phyloP scores from a whole-genome alignment of 306 rosid species.

The Prunus campanulata region DNA sequence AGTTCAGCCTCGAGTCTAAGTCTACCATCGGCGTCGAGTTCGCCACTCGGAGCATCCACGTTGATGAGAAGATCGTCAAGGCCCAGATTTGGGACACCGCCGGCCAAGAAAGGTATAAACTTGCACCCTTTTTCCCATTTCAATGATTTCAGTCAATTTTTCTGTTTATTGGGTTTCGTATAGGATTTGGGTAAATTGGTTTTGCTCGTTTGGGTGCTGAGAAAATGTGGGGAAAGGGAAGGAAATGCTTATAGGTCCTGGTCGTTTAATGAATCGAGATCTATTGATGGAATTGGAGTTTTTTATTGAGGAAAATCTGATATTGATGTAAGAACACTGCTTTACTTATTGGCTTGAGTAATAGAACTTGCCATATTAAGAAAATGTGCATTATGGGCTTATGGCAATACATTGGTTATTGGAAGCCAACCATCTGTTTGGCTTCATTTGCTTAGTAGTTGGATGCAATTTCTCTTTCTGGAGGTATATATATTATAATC shows the following conservation, averaged over 20 bases:
- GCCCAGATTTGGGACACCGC: conserved; percentile 75
- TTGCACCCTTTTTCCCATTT: neutral
- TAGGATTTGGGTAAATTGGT: neutral
- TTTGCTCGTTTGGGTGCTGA: neutral
- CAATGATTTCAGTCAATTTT: neutral
- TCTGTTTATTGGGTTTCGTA: neutral
- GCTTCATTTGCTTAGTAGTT: neutral
- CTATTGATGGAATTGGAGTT: neutral
- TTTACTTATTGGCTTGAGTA: neutral
- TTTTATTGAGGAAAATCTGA: neutral
- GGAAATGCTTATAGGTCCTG: neutral
- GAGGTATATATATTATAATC: neutral
- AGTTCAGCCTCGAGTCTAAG: conserved; percentile 57
- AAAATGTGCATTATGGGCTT: neutral
- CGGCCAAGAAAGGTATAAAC: conserved; percentile 48
- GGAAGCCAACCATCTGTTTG: neutral
- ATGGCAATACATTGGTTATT: neutral
- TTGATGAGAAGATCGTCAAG: conserved; percentile 51
- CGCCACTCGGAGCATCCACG: conserved; percentile 50
- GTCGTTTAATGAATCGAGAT: neutral
- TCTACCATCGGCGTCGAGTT: conserved; percentile 60
- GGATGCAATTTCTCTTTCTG: neutral
- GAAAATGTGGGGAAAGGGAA: neutral
- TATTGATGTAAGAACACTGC: neutral
- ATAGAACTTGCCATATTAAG: neutral